phyloP scores from a whole-genome alignment of 257 asterid species.

The Primulina tabacum region DNA sequence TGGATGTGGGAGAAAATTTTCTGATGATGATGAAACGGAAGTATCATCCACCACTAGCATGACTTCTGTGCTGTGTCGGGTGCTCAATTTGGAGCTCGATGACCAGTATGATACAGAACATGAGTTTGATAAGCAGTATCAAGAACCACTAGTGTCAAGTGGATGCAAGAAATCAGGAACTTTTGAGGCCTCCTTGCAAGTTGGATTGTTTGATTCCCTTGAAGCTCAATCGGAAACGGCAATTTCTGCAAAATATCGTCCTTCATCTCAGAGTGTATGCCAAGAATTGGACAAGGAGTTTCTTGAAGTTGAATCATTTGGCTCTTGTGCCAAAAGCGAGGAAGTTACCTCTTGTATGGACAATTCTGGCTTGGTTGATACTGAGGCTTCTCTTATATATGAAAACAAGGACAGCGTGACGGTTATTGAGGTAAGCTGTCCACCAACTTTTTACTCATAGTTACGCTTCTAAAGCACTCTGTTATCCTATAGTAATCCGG shows the following conservation, averaged over 20 bases:
- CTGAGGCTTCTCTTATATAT: constrained; percentile 11
- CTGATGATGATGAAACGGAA: constrained; percentile 78
- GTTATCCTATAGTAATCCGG: not conserved
- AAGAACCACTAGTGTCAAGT: constrained; percentile 18
- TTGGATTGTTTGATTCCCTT: constrained; percentile 24
- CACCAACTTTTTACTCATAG: constrained; percentile 13
- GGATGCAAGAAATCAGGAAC: constrained; percentile 23
- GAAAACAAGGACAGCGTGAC: constrained; percentile 21
- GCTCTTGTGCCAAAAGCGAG: constrained; percentile 9
- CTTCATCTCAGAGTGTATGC: constrained; percentile 3
- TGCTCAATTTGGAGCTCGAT: constrained; percentile 70
- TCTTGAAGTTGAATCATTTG: constrained; percentile 20
- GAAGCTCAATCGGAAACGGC: constrained; percentile 28
- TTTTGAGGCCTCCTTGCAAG: constrained; percentile 17
- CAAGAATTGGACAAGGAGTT: constrained; percentile 11
- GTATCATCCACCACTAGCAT: constrained; percentile 81
- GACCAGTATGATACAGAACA: constrained; percentile 50
- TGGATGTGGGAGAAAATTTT: constrained; percentile 33
- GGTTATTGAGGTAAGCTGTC: constrained; percentile 31
- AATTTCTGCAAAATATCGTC: constrained; percentile 15
- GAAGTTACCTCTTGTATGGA: constrained; percentile 19
- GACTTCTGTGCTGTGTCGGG: constrained; percentile 76
- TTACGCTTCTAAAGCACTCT: not conserved
- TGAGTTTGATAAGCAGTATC: constrained; percentile 27
- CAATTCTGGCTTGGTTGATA: constrained; percentile 10